phyloP scores from a whole-genome alignment of 805 yeast genomes.

The Yamadazyma tumulicola region DNA sequence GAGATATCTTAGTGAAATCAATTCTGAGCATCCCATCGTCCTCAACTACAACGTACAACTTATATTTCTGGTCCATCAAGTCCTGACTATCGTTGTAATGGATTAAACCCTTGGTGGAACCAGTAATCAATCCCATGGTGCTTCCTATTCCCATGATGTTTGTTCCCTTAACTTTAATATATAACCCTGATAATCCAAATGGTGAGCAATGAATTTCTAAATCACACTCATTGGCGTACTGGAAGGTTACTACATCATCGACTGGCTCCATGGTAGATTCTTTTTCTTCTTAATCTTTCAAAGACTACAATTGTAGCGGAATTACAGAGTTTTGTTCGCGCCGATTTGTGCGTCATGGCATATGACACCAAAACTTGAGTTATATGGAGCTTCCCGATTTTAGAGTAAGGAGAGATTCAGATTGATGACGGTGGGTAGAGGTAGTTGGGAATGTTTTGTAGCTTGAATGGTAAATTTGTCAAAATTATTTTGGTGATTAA shows the following conservation, averaged over 20 bases:
- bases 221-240: conserved; percentile 48
- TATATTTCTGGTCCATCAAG: conserved; percentile 44
- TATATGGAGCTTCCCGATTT: no score
- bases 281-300: no score
- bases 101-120: conserved; percentile 45
- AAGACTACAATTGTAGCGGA: no score
- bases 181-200: conserved; percentile 51
- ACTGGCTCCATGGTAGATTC: conserved; percentile 9
- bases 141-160: conserved; percentile 53
- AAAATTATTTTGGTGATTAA: no score
- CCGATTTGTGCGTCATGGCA: no score
- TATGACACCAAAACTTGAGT: no score
- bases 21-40: conserved; percentile 45
- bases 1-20: conserved; percentile 48
- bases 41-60: conserved; percentile 47
- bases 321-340: no score
- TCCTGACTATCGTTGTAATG: conserved; percentile 49
- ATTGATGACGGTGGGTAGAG: no score
- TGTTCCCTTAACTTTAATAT: conserved; percentile 45
- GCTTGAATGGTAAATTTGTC: no score
- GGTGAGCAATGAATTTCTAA: conserved; percentile 56
- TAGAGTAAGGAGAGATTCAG: no score
- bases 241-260: conserved; percentile 23
- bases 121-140: conserved; percentile 55
- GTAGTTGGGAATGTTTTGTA: no score